phyloP scores from a whole-genome alignment of 768 basidiomycete genomes.

The Mycena sanguinolenta region DNA sequence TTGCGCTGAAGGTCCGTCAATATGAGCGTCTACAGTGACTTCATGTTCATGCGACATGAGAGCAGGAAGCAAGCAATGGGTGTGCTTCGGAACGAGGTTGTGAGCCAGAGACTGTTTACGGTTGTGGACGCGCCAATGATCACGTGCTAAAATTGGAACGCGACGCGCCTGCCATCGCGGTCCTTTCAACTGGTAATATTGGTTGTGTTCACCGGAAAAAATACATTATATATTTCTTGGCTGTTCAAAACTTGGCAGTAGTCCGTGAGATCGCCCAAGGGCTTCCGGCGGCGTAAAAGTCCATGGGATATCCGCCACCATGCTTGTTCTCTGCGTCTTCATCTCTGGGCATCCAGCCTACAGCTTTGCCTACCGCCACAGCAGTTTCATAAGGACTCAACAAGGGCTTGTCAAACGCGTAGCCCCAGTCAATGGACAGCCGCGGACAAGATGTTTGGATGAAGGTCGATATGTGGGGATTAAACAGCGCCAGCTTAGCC shows the following conservation, averaged over 20 bases:
- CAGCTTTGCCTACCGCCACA: conserved; percentile 80
- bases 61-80: background rate
- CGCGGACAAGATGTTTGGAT: conserved; percentile 98
- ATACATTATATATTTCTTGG: too few relatives aligned
- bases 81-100: too few relatives aligned
- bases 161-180: background rate
- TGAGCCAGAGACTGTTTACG: conserved; percentile 7
- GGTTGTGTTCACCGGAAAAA: too few relatives aligned
- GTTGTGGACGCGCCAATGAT: conserved; percentile 13
- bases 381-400: conserved; percentile 94
- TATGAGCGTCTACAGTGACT: background rate
- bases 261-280: conserved; percentile 80
- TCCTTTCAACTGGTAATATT: background rate
- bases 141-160: background rate
- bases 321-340: conserved; percentile 40
- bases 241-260: conserved; percentile 65
- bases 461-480: conserved; percentile 86
- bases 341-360: conserved; percentile 71
- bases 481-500: conserved; percentile 89
- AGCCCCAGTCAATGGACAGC: conserved; percentile 98
- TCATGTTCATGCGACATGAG: conserved; percentile 8
- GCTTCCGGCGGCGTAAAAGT: conserved; percentile 90
- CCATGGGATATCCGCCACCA: conserved; percentile 88
- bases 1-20: background rate
- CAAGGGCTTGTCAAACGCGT: conserved; percentile 91